phyloP scores from a whole-genome alignment of 768 basidiomycete species.

The Piloderma croceum region DNA sequence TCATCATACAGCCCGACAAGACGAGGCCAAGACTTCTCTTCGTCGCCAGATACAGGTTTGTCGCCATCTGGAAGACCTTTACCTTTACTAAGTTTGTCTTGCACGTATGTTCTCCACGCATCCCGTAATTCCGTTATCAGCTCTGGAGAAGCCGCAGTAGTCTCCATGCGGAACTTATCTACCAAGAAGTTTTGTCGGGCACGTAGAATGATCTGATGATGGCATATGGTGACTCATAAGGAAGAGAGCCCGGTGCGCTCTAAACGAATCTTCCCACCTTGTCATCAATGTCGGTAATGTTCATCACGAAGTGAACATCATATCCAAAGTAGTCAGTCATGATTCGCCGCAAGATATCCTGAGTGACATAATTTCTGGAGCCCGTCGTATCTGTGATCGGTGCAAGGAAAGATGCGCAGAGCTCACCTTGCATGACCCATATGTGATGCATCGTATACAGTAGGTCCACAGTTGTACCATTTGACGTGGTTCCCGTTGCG shows the following conservation, averaged over 20 bases:
- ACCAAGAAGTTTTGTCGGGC: conserved; percentile 78
- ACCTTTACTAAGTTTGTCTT: conserved; percentile 54
- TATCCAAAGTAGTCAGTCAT: conserved; percentile 95
- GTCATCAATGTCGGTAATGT: conserved; percentile 98
- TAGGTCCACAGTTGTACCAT: conserved; percentile 99
- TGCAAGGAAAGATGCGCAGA: background rate
- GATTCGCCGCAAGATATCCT: conserved; percentile 86
- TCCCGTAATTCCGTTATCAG: conserved; percentile 52
- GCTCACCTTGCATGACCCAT: conserved; percentile 95
- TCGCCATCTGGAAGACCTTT: conserved; percentile 55
- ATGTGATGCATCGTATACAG: conserved; percentile 96
- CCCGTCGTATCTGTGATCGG: conserved; percentile 3
- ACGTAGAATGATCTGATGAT: conserved; percentile 77
- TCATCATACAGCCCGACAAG: conserved; percentile 46
- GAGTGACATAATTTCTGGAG: conserved; percentile 89
- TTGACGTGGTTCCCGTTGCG: conserved; percentile 70
- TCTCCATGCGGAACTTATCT: conserved; percentile 53
- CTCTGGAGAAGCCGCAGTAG: conserved; percentile 46
- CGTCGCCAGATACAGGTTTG: conserved; percentile 39
- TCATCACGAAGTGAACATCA: conserved; percentile 98
- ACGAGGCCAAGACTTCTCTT: conserved; percentile 52
- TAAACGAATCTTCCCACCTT: conserved; percentile 62
- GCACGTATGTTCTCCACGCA: conserved; percentile 65
- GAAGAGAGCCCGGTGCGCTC: conserved; percentile 11
- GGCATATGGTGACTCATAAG: conserved; percentile 17